Conservation (phyloP, 2,329 filamentous ascomycete genomes). For the Penicillium crustosum region DNA sequence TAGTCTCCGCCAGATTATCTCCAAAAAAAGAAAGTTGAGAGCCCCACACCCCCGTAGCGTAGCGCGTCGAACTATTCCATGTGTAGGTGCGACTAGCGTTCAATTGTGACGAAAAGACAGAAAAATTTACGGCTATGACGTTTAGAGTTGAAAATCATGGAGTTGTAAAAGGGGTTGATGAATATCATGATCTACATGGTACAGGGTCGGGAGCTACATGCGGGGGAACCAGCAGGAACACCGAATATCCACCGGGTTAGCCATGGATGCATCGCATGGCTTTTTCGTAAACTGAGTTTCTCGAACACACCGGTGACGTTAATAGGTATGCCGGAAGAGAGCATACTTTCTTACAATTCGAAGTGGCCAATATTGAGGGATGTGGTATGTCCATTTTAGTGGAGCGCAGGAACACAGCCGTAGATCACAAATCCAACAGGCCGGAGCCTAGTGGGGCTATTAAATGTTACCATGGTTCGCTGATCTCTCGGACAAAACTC, state of each 20-base stretch:
- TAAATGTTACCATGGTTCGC: conserved; percentile 16
- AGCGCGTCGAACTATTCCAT: conserved; percentile 4
- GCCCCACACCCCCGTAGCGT: conserved; percentile 1
- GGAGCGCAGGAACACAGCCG: background rate
- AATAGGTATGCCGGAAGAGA: background rate
- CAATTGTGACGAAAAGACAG: background rate
- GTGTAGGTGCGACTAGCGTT: conserved; percentile 1
- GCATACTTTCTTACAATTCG: background rate
- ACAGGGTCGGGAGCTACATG: conserved; percentile 2
- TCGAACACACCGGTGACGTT: background rate
- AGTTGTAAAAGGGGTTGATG: background rate
- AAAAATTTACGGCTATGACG: conserved; percentile 6
- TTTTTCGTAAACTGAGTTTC: background rate
- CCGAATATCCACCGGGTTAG: background rate
- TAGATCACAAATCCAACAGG: conserved; percentile 3
- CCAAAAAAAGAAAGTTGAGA: conserved; percentile 4
- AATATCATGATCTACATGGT: conserved; percentile 6
- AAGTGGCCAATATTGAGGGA: background rate
- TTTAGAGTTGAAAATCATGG: background rate
- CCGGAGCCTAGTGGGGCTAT: conserved; percentile 5
- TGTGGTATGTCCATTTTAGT: background rate
- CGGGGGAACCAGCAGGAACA: background rate
- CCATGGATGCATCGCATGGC: background rate
- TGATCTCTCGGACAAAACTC: conserved; percentile 28
- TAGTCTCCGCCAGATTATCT: conserved; percentile 3